Evolutionary conservation across 2,329 filamentous ascomycete genomes (phyloP).

Genomic region (Exophiala sideris): DNA sequence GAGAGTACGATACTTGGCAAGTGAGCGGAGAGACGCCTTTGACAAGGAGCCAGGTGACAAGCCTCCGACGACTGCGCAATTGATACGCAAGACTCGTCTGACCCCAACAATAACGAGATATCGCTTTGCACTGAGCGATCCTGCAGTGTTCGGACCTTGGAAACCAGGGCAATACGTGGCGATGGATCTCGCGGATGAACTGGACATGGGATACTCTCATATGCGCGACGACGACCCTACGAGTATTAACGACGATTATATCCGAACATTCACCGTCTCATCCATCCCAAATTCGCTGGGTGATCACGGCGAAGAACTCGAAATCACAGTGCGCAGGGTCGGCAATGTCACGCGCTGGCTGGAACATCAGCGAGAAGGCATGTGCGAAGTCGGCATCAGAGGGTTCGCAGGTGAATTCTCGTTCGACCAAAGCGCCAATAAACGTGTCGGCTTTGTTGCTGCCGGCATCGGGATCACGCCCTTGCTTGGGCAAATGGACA

Average conservation of each 20-base stretch:
- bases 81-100: constrained; percentile 58
- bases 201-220: constrained; percentile 73
- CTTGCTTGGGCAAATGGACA: constrained; percentile 64
- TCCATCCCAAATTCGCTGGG: constrained; percentile 47
- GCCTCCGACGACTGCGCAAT: constrained; percentile 46
- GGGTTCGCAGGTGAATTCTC: constrained; percentile 69
- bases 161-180: constrained; percentile 73
- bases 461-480: constrained; percentile 83
- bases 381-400: constrained; percentile 63
- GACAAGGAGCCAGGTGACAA: constrained; percentile 12
- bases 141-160: constrained; percentile 47
- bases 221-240: constrained; percentile 79
- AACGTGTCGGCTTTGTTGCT: constrained; percentile 61
- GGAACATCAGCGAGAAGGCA: constrained; percentile 54
- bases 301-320: constrained; percentile 51
- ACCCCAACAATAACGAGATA: constrained; percentile 68
- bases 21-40: constrained; percentile 48
- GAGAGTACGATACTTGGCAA: constrained; percentile 60
- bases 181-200: constrained; percentile 65
- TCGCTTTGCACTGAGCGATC: constrained; percentile 49
- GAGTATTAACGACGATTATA: constrained; percentile 78
- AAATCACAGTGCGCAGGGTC: constrained; percentile 69
- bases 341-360: constrained; percentile 67
- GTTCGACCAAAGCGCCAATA: constrained; percentile 37
- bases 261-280: constrained; percentile 79